Evolutionary conservation across 305 asterid species (phyloP).

Genomic region (Plantago lanceolata): DNA sequence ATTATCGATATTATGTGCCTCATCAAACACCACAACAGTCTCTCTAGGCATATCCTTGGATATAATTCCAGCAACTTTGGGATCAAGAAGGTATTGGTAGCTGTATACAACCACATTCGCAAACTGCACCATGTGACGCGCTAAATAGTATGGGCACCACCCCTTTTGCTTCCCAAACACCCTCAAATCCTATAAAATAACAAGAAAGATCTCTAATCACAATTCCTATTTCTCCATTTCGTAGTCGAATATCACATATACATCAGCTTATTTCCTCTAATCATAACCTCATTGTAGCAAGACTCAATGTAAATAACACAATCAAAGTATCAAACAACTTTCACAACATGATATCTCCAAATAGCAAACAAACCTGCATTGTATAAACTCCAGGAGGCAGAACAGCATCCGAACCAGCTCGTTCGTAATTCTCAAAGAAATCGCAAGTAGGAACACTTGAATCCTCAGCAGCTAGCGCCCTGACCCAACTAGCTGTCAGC

Average conservation of each 20-base stretch:
- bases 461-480: conserved; percentile 67
- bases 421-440: conserved; percentile 75
- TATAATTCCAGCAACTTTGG: conserved; percentile 94
- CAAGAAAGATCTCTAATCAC: conserved; percentile 19
- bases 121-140: conserved; percentile 93
- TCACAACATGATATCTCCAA: neutral
- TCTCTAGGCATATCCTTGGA: conserved; percentile 98
- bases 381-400: conserved; percentile 97
- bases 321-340: neutral
- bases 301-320: neutral
- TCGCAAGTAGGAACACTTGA: conserved; percentile 65
- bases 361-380: conserved; percentile 53
- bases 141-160: conserved; percentile 94
- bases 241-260: neutral
- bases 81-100: conserved; percentile 95
- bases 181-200: conserved; percentile 60
- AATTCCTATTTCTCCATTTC: conserved; percentile 6
- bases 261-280: conserved; percentile 16
- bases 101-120: conserved; percentile 96
- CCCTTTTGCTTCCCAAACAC: conserved; percentile 77
- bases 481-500: conserved; percentile 91
- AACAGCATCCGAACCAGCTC: conserved; percentile 70
- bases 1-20: conserved; percentile 97
- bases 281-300: too few relatives aligned
- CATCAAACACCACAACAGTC: conserved; percentile 94